These are phyloP conservation scores for Globisporangium heterothallicum DNA, from an alignment of 352 stramenopile species.

Conservation along the genomic window DNA sequence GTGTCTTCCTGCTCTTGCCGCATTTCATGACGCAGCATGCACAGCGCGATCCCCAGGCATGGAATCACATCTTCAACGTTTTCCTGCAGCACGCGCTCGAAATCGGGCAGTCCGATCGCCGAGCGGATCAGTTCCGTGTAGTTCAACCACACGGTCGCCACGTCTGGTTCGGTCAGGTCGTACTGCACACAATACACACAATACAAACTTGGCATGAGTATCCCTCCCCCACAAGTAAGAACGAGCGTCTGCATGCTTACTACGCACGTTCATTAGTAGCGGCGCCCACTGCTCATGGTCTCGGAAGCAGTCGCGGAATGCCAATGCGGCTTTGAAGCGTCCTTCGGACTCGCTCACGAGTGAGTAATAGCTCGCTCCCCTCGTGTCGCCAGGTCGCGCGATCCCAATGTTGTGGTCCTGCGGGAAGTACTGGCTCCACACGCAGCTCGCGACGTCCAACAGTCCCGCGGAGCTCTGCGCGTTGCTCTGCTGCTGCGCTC, in stretches of 20 bases:
- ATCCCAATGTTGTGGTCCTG: conserved; percentile 53
- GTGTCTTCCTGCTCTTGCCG: conserved; percentile 48
- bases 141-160: conserved; percentile 46
- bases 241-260: too few relatives aligned
- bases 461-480: neutral
- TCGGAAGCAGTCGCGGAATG: conserved; percentile 54
- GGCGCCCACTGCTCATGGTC: conserved; percentile 43
- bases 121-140: conserved; percentile 45
- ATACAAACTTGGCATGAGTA: too few relatives aligned
- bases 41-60: conserved; percentile 62
- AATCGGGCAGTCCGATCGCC: conserved; percentile 36
- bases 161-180: conserved; percentile 40
- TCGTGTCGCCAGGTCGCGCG: conserved; percentile 32
- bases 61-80: conserved; percentile 54
- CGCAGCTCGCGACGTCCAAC: conserved; percentile 42
- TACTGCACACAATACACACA: conserved; percentile 18
- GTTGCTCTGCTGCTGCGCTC: neutral
- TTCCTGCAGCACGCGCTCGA: conserved; percentile 46
- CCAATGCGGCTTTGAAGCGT: conserved; percentile 48
- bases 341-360: conserved; percentile 46
- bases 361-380: conserved; percentile 35
- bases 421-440: conserved; percentile 78
- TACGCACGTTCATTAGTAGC: conserved; percentile 23
- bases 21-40: conserved; percentile 55
- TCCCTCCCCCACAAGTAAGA: too few relatives aligned